A percentile compares a stretch with the other conserved stretches of the same genome.
These are phyloP conservation scores for Annulohypoxylon moriforme DNA, from an alignment of 495 filamentous ascomycete genomes.

Conservation along the genomic window DNA sequence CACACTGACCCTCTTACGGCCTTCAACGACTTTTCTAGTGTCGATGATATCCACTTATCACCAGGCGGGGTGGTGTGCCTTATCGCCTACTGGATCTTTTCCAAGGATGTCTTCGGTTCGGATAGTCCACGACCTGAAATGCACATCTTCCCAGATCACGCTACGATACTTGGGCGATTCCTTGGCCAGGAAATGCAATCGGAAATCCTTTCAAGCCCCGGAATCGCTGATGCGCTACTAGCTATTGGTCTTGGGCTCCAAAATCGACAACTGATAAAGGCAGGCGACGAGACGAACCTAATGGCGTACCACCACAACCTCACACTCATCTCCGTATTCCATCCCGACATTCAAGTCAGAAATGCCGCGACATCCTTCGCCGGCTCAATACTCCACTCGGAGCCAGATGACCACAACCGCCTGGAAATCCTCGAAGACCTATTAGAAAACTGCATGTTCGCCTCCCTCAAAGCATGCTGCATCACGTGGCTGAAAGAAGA, in stretches of 20 bases:
- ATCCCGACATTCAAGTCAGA: slow-evolving; percentile 72
- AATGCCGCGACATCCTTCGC: slow-evolving; percentile 81
- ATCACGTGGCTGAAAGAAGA: slow-evolving; percentile 91
- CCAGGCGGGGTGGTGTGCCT: slow-evolving; percentile 75
- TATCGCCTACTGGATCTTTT: slow-evolving; percentile 66
- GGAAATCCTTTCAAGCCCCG: slow-evolving; percentile 50
- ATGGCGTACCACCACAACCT: slow-evolving; percentile 70
- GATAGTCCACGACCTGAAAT: slow-evolving; percentile 58
- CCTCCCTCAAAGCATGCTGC: slow-evolving; percentile 81
- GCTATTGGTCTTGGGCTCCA: slow-evolving; percentile 65
- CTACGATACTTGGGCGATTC: slow-evolving; percentile 68
- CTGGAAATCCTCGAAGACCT: slow-evolving; percentile 83
- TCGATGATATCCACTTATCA: slow-evolving; percentile 78
- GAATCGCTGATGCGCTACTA: slow-evolving; percentile 60
- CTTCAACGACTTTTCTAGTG: slow-evolving; percentile 56
- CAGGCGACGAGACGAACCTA: slow-evolving; percentile 51
- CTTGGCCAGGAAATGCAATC: slow-evolving; percentile 60
- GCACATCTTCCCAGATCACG: slow-evolving; percentile 73
- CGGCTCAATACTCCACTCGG: slow-evolving; percentile 75
- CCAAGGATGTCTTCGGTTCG: slow-evolving; percentile 63
- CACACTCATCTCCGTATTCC: slow-evolving; percentile 73
- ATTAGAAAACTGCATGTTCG: slow-evolving; percentile 81
- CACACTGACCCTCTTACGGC: slow-evolving; percentile 52
- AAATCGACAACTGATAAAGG: slow-evolving; percentile 48
- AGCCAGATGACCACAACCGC: slow-evolving; percentile 76